Conservation (phyloP, 768 basidiomycete genomes). For the Glaciozyma martinii region DNA sequence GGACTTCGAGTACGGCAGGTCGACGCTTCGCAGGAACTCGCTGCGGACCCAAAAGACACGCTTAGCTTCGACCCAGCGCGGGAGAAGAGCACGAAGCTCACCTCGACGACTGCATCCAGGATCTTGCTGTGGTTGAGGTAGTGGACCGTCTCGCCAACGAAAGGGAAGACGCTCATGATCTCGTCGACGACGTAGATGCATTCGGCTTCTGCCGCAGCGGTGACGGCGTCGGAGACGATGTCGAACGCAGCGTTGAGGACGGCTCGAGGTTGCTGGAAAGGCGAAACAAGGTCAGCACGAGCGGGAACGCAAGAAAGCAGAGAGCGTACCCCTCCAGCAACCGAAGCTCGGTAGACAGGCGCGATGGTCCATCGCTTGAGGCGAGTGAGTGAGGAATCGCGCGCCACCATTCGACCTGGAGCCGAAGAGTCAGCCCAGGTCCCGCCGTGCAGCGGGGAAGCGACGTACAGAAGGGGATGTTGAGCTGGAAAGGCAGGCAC, state of each 20-base stretch:
- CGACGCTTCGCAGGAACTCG: conserved; percentile 24
- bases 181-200: conserved; percentile 32
- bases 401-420: conserved; percentile 33
- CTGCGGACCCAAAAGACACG: too few relatives aligned
- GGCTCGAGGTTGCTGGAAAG: conserved; percentile 29
- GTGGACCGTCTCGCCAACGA: conserved; percentile 27
- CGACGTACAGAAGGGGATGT: conserved; percentile 30
- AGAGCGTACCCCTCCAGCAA: conserved; percentile 31
- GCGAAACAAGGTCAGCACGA: too few relatives aligned
- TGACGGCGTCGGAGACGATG: conserved; percentile 34
- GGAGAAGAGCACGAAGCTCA: neutral
- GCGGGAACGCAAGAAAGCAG: neutral
- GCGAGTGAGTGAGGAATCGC: conserved; percentile 31
- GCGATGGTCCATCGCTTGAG: conserved; percentile 38
- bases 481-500: conserved; percentile 28
- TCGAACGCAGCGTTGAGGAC: conserved; percentile 36
- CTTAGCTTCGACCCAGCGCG: neutral
- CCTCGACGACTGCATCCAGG: conserved; percentile 32
- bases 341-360: conserved; percentile 31
- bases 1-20: conserved; percentile 26
- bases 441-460: neutral
- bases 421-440: neutral
- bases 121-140: conserved; percentile 34
- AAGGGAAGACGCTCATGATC: conserved; percentile 26
- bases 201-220: conserved; percentile 37